phyloP scores from a whole-genome alignment of 441 rosid species.

The Dalechampia spathulata region DNA sequence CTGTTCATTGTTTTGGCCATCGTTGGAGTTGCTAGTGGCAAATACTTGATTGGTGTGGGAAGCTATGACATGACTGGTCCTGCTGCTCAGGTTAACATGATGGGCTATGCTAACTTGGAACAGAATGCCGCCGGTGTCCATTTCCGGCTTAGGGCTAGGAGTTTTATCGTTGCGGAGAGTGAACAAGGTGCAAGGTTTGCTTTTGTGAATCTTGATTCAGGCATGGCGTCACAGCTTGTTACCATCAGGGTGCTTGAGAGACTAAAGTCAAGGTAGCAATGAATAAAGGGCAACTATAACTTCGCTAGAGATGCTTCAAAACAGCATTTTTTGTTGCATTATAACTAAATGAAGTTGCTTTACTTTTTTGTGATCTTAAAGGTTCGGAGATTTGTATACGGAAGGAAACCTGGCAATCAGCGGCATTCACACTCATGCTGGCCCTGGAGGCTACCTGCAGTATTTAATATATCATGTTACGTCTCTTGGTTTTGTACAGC shows the following conservation, averaged over 20 bases:
- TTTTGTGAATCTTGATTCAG: constrained; percentile 56
- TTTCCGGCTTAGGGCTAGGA: constrained; percentile 51
- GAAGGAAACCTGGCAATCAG: constrained; percentile 50
- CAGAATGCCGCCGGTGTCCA: constrained; percentile 53
- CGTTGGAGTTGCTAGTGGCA: constrained; percentile 10
- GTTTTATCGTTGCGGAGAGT: constrained; percentile 45
- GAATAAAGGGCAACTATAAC: neutral
- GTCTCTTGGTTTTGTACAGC: constrained; percentile 45
- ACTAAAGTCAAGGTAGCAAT: constrained; percentile 36
- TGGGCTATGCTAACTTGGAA: constrained; percentile 51
- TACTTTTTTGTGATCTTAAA: constrained; percentile 9
- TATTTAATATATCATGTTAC: constrained; percentile 40
- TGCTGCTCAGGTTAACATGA: constrained; percentile 50
- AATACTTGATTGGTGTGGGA: constrained; percentile 45
- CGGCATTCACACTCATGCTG: constrained; percentile 58
- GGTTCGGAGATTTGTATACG: constrained; percentile 44
- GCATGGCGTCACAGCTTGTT: constrained; percentile 67
- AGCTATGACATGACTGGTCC: constrained; percentile 61
- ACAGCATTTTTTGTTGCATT: neutral
- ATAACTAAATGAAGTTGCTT: neutral
- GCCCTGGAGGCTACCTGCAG: constrained; percentile 64
- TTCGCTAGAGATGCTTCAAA: neutral
- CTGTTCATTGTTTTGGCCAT: constrained; percentile 2
- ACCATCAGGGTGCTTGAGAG: constrained; percentile 36
- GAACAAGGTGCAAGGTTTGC: constrained; percentile 38